Percentiles rank a stretch among this genome's conserved stretches.
phyloP scores from a whole-genome alignment of 2,329 filamentous ascomycete species.

The Lachnellula suecica region DNA sequence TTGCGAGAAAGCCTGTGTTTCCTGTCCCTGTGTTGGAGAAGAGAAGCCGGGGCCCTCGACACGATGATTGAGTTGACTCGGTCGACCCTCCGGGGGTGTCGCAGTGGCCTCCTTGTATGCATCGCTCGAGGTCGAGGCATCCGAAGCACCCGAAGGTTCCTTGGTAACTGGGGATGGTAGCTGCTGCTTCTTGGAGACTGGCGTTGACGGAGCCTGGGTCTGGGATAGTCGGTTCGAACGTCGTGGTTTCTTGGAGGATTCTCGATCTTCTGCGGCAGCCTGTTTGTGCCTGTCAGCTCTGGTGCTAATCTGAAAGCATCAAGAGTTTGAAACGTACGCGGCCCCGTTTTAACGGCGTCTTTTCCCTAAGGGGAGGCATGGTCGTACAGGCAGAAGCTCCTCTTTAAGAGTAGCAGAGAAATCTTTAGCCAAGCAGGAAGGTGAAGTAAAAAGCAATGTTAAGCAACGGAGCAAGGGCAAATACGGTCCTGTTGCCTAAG shows the following conservation, averaged over 20 bases:
- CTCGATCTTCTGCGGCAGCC: constrained; percentile 23
- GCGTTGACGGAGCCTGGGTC: constrained; percentile 52
- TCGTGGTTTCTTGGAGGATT: constrained; percentile 74
- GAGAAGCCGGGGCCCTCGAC: constrained; percentile 43
- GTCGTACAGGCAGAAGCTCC: constrained; percentile 9
- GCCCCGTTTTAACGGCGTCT: constrained; percentile 81
- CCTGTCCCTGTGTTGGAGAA: constrained; percentile 70
- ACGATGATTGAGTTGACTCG: constrained; percentile 49
- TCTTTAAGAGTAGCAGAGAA: neutral
- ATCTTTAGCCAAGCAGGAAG: neutral
- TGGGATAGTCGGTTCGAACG: constrained; percentile 72
- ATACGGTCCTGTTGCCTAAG: constrained; percentile 2
- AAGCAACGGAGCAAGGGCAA: neutral
- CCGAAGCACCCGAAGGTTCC: constrained; percentile 57
- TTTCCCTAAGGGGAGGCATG: constrained; percentile 60
- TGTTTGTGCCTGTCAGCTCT: constrained; percentile 2
- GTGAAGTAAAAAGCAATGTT: neutral
- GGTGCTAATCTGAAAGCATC: constrained; percentile 18
- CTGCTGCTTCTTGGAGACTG: constrained; percentile 62
- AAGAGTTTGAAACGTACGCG: constrained; percentile 55
- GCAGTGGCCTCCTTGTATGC: constrained; percentile 67
- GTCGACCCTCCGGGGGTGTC: constrained; percentile 63
- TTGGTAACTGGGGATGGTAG: constrained; percentile 81
- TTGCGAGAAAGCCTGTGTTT: constrained; percentile 81
- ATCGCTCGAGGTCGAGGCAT: constrained; percentile 50